Base-by-base conservation (phyloP, 192 early-diverging fungal species). In the Kappamyces sp. region DNA sequence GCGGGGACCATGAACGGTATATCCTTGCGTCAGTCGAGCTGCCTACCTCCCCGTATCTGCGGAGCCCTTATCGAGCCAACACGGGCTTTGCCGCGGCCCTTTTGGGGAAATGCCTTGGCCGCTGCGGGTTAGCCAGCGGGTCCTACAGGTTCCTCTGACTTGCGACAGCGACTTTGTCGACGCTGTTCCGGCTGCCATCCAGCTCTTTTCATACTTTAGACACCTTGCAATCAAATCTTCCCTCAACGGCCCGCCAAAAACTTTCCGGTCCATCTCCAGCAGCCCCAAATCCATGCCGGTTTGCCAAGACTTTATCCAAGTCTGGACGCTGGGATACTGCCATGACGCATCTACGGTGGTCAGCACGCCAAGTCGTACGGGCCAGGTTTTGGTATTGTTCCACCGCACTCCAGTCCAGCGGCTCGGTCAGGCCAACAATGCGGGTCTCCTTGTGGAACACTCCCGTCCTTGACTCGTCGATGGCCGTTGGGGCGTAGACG, bases 51-150 rank as follows among this genome's bases (percentile, higher is more conserved):
- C 31, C 81, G 74, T 64, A 83, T 87, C 66, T 94, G 90, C 36
- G 94, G 90, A 32, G 92, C 89, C 31, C 92, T 78, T 34, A 85
- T 50, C 1, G 86, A 86, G 32, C 93, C 91, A 15, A 90, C 84
- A 60, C 94, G 78, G n/a, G 94, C 92, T 66, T 77, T 83, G 67
- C 94, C 94, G 35, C 92, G 79, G 10, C 94, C 94, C 71, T 97
- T 97, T 68, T 97, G 94, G 37, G 87, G 90, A 48, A 85, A 84
- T 8, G 78, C 72, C 71, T 97, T 54, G 9, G 44, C n/a, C n/a
- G n/a, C 44, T 10, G n/a, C n/a, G n/a, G n/a, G n/a, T n/a, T n/a
- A n/a, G n/a, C n/a, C n/a, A 10, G n/a, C n/a, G n/a, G n/a, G 9
- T 97, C 44, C 81, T 67, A 41, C 85, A 82, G 1, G 89, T 84